Base-by-base conservation (phyloP, 768 basidiomycete genomes). In the Coprinopsis strossmayeri region DNA sequence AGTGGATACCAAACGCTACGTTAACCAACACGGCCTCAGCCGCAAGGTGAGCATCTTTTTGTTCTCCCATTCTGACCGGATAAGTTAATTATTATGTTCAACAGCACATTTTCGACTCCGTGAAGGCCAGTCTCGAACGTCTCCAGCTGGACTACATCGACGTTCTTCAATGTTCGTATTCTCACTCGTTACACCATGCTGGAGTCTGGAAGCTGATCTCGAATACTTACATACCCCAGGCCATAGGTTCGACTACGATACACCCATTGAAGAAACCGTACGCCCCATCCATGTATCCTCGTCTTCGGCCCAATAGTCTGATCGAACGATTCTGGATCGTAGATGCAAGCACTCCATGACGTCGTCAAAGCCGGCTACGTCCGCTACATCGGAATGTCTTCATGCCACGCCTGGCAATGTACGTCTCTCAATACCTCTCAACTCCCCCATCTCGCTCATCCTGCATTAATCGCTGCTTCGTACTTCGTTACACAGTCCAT, bases 101-200 rank as follows among this genome's bases (percentile, higher is more conserved):
- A 23, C 40, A 88, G 80, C 79, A 82, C 56, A 87, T 90, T 32
- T 90, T 91, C 55, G 83, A 82, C 27, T 68, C 78, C 0, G 76
- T 84, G 28, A 80, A 82, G 56, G 64, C 67, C 13, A 79, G 78
- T 38, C 62, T 90, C 50, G 64, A 83, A 58, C 73, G 87, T 15
- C 70, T 91, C 1, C 82, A 87, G 39, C 61, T 87, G 23, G 87
- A 90, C 45, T 87, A 88, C 53, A 72, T 91, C 56, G 89, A 90
- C 57, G 64, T 89, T 1, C 64, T 88, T 5, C 87, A 89, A 67
- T 84, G 83, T 72, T 55, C 52, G 70, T n/a, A n/a, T n/a, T n/a
- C n/a, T 49, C 13, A 32, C 28, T 45, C 28, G 49, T 30, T 2
- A 20, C 12, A 7, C 18, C 15, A 34, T 15, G 9, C 18, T 13